Percentiles rank a stretch among this genome's conserved stretches.
phyloP scores from a whole-genome alignment of 352 stramenopile genomes.

The Globisporangium polare region DNA sequence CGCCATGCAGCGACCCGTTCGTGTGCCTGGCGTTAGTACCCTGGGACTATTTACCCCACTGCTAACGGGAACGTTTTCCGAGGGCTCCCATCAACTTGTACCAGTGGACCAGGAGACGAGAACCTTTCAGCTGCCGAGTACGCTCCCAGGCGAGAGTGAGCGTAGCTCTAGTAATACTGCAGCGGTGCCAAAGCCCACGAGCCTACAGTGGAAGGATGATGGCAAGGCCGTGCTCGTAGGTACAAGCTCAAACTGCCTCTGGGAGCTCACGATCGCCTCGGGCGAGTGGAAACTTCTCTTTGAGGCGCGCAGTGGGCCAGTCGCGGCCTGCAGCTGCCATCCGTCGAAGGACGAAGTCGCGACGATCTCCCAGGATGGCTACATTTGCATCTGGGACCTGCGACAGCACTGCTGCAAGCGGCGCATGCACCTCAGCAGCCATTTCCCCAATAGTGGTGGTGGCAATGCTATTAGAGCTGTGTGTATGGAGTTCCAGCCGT shows the following conservation, averaged over 20 bases:
- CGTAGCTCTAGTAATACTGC: background rate
- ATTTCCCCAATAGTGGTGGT: slow-evolving; percentile 10
- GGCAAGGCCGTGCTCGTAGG: slow-evolving; percentile 43
- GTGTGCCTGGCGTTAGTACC: slow-evolving; percentile 55
- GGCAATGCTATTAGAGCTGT: slow-evolving; percentile 23
- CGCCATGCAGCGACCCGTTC: slow-evolving; percentile 41
- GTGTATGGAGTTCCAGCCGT: slow-evolving; percentile 55
- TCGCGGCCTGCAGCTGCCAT: slow-evolving; percentile 34
- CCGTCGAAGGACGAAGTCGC: slow-evolving; percentile 40
- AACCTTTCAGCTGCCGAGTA: slow-evolving; percentile 34
- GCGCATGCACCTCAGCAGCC: slow-evolving; percentile 25
- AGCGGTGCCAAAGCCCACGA: slow-evolving; percentile 41
- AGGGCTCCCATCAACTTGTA: slow-evolving; percentile 42
- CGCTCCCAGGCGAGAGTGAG: slow-evolving; percentile 27
- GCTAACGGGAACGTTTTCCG: slow-evolving; percentile 35
- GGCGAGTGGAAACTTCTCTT: slow-evolving; percentile 53
- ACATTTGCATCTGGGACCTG: slow-evolving; percentile 56
- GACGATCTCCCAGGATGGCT: slow-evolving; percentile 47
- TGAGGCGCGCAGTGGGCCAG: slow-evolving; percentile 39
- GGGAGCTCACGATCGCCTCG: slow-evolving; percentile 42
- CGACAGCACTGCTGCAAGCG: slow-evolving; percentile 33
- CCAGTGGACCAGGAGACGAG: slow-evolving; percentile 30
- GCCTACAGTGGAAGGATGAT: slow-evolving; percentile 55
- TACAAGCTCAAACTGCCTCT: slow-evolving; percentile 59
- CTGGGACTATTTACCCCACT: slow-evolving; percentile 49